These are phyloP conservation scores for maize (Zea mays) DNA, from an alignment of 176 grass and related monocot species.

Conservation along the genomic window Zm-B73-REFERENCE-NAM-5.0 NC_050100.1:31914501-31915000, in stretches of 20 bases:
- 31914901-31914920: no score
- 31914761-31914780: no score
- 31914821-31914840: no score
- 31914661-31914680: not conserved
- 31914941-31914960: no score
- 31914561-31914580: not conserved
- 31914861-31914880: no score
- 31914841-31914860: no score
- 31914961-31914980: no score
- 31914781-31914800: no score
- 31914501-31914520: conserved; percentile 60
- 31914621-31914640: not conserved
- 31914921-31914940: no score
- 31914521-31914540: conserved; percentile 59
- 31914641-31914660: not conserved
- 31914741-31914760: not conserved
- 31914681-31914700: not conserved
- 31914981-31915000: no score
- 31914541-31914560: conserved; percentile 46
- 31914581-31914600: not conserved
- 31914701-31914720: not conserved
- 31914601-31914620: conserved; percentile 22
- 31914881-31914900: no score
- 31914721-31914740: not conserved
- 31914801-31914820: no score